These are phyloP conservation scores for Neonectria coccinea DNA, from an alignment of 2,329 filamentous ascomycete genomes.

Conservation along the genomic window DNA sequence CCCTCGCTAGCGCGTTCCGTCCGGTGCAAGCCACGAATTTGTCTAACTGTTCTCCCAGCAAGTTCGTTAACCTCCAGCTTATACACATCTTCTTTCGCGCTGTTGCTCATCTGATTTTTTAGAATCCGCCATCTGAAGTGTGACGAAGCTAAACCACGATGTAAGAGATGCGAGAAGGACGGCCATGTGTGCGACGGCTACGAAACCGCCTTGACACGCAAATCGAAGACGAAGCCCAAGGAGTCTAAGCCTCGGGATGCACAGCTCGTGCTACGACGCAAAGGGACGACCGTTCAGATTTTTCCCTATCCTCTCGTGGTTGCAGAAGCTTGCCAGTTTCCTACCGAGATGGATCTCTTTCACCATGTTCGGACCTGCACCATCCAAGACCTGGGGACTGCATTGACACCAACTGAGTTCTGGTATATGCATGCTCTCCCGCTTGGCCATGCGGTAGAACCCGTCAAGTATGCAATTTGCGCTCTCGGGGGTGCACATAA, in stretches of 20 bases:
- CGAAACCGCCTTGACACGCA: slow-evolving; percentile 13
- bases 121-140: slow-evolving; percentile 31
- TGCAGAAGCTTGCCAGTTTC: slow-evolving; percentile 8
- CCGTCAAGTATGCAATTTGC: slow-evolving; percentile 14
- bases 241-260: not conserved
- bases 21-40: not conserved
- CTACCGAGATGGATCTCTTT: slow-evolving; percentile 28
- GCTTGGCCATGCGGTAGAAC: slow-evolving; percentile 7
- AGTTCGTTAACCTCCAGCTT: slow-evolving; percentile 19
- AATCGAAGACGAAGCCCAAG: slow-evolving; percentile 14
- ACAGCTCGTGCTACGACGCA: slow-evolving; percentile 16
- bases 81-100: not conserved
- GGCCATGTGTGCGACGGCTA: slow-evolving; percentile 29
- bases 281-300: not conserved
- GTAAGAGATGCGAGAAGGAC: slow-evolving; percentile 25
- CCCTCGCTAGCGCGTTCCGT: not conserved
- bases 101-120: not conserved
- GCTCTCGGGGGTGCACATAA: slow-evolving; percentile 20
- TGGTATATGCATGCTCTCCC: slow-evolving; percentile 22
- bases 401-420: slow-evolving; percentile 24
- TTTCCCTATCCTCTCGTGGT: not conserved
- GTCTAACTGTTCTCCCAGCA: slow-evolving; percentile 19
- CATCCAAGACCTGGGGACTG: slow-evolving; percentile 24
- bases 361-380: slow-evolving; percentile 30
- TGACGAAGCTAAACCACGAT: slow-evolving; percentile 25